A percentile compares a stretch with the other conserved stretches of the same genome.
Evolutionary conservation across 1,139 yeast genomes (phyloP).

Genomic region (Geotrichum cucujoidarum): DNA sequence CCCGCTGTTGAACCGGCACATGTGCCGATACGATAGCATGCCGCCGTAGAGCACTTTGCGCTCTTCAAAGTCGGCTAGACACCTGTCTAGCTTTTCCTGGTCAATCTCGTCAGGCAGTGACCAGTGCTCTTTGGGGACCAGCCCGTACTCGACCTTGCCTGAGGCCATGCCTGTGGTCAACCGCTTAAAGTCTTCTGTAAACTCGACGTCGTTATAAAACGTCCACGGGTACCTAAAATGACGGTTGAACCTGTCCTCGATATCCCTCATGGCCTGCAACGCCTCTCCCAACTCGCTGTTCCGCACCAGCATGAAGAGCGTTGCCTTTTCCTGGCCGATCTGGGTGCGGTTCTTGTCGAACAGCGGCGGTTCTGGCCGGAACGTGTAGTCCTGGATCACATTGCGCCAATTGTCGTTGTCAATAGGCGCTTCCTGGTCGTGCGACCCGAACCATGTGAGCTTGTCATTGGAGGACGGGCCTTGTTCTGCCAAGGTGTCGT

Average conservation of each 20-base stretch:
- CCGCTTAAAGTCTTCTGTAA: constrained; percentile 50
- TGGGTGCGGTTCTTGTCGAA: constrained; percentile 35
- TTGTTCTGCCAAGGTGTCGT: neutral
- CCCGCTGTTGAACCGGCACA: constrained; percentile 83
- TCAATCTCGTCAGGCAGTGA: constrained; percentile 52
- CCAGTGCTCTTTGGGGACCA: constrained; percentile 67
- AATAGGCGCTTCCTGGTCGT: constrained; percentile 2
- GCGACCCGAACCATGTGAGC: constrained; percentile 2
- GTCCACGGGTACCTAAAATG: constrained; percentile 77
- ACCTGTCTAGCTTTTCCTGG: constrained; percentile 41
- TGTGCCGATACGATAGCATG: constrained; percentile 70
- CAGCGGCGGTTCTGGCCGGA: constrained; percentile 25
- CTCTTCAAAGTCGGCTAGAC: constrained; percentile 52
- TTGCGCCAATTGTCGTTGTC: constrained; percentile 1
- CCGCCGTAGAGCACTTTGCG: constrained; percentile 70
- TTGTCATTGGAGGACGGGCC: neutral
- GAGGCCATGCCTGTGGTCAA: constrained; percentile 79
- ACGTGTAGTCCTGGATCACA: constrained; percentile 20
- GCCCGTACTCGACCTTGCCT: constrained; percentile 70
- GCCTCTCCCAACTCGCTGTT: constrained; percentile 63
- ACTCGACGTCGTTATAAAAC: constrained; percentile 66
- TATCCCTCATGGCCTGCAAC: constrained; percentile 57
- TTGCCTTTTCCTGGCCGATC: constrained; percentile 52
- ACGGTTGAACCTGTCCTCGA: constrained; percentile 60
- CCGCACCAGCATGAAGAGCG: constrained; percentile 66